Percentiles rank a stretch among this genome's conserved stretches.
Conservation (phyloP, 495 filamentous ascomycete species). For the Aspergillus saccharolyticus region DNA sequence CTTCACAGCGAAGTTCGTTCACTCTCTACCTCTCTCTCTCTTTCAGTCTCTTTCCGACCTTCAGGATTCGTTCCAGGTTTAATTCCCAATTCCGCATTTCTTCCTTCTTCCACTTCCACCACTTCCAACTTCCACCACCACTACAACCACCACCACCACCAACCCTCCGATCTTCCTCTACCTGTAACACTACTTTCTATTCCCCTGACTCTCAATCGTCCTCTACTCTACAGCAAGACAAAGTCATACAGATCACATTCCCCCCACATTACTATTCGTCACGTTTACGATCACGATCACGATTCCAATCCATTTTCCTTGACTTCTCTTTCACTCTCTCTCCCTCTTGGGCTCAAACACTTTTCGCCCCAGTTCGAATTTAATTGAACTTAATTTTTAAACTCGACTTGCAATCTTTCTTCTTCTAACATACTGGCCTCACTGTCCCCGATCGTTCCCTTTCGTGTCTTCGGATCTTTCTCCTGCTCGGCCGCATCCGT, state of each 20-base stretch:
- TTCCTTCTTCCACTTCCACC: background rate
- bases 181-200: background rate
- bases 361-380: conserved; percentile 10
- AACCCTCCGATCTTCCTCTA: background rate
- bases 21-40: background rate
- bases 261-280: conserved; percentile 6
- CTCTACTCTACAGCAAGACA: background rate
- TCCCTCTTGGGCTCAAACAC: conserved; percentile 12
- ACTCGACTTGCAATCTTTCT: background rate
- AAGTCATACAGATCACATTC: background rate
- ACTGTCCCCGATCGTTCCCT: conserved; percentile 7
- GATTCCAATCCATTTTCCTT: conserved; percentile 15
- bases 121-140: background rate
- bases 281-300: conserved; percentile 25
- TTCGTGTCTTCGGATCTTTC: conserved; percentile 4
- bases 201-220: background rate
- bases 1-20: background rate
- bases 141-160: background rate
- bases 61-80: background rate
- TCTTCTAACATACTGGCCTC: background rate
- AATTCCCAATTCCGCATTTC: conserved; percentile 6
- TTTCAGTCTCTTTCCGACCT: background rate
- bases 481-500: background rate
- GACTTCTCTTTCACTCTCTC: conserved; percentile 12
- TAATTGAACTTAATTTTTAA: conserved; percentile 11